phyloP scores from a whole-genome alignment of 257 asterid genomes.

The Salvia hispanica region DNA sequence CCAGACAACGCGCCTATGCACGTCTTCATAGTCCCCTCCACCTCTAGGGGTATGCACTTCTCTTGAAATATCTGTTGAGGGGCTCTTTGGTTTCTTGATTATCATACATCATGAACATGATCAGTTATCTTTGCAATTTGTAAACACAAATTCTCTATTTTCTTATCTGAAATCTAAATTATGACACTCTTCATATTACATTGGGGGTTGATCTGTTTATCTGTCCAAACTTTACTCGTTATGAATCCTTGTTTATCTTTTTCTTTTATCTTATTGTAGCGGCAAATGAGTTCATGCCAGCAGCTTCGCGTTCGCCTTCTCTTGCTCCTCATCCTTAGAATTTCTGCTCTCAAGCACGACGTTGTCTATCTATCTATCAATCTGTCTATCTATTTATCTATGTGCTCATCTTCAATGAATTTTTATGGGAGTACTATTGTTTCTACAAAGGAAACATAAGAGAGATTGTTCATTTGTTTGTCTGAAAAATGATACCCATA shows the following conservation, averaged over 20 bases:
- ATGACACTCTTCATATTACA: background rate
- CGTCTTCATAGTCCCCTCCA: conserved; percentile 67
- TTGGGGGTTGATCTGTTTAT: background rate
- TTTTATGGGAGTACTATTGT: too few relatives aligned
- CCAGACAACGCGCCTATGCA: conserved; percentile 84
- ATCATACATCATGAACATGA: background rate
- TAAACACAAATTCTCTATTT: background rate
- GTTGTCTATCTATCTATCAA: background rate
- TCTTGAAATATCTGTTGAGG: too few relatives aligned
- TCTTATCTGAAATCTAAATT: background rate
- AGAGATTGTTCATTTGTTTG: too few relatives aligned
- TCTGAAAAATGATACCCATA: too few relatives aligned
- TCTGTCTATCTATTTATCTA: too few relatives aligned
- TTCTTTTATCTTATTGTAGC: conserved; percentile 10
- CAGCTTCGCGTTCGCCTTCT: conserved; percentile 9
- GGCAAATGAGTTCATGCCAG: conserved; percentile 34
- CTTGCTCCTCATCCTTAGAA: background rate
- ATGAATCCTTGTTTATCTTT: background rate
- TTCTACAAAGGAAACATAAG: too few relatives aligned
- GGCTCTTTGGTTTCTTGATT: background rate
- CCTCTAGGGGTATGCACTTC: conserved; percentile 62
- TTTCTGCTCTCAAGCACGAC: background rate
- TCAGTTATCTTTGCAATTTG: too few relatives aligned
- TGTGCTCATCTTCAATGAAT: too few relatives aligned
- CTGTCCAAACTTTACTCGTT: background rate